These are phyloP conservation scores for Inosperma sp. DNA, from an alignment of 768 basidiomycete species.

Conservation along the genomic window DNA sequence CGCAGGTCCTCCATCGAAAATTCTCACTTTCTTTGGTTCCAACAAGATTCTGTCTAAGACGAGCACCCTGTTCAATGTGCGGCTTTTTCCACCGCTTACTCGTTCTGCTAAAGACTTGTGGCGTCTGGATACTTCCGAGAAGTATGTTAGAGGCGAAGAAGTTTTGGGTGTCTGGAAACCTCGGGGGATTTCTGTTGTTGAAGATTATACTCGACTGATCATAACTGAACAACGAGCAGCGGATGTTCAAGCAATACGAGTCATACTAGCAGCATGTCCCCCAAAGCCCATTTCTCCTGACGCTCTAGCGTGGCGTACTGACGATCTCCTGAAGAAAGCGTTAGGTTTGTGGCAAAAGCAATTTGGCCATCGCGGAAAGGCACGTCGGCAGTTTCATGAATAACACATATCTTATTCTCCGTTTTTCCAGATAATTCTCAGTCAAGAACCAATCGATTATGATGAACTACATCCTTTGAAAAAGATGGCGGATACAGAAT, in stretches of 20 bases:
- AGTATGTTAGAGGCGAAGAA: constrained; percentile 94
- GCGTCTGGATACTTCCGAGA: constrained; percentile 91
- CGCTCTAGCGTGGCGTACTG: constrained; percentile 60
- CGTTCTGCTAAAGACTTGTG: constrained; percentile 87
- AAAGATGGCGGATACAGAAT: constrained; percentile 31
- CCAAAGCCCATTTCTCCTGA: constrained; percentile 48
- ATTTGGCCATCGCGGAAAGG: constrained; percentile 73
- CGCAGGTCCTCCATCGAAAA: constrained; percentile 73
- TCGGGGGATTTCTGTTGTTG: constrained; percentile 81
- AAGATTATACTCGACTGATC: constrained; percentile 76
- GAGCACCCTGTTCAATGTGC: constrained; percentile 79
- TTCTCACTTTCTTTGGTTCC: constrained; percentile 72
- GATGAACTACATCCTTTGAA: constrained; percentile 41
- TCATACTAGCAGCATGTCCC: constrained; percentile 59
- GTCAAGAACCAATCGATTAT: constrained; percentile 61
- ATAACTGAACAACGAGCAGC: constrained; percentile 70
- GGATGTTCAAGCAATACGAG: constrained; percentile 86
- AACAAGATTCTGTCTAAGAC: constrained; percentile 74
- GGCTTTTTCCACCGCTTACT: constrained; percentile 77
- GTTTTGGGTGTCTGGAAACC: constrained; percentile 78
- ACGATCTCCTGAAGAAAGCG: constrained; percentile 59
- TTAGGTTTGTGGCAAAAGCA: constrained; percentile 80
- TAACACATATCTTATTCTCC: constrained; percentile 13
- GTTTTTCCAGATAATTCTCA: constrained; percentile 63
- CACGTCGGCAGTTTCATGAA: constrained; percentile 31